Evolutionary conservation across 345 rosid species (phyloP), one percentile per base, ranked within the genome.

Genomic region (Noccaea caerulescens): DNA sequence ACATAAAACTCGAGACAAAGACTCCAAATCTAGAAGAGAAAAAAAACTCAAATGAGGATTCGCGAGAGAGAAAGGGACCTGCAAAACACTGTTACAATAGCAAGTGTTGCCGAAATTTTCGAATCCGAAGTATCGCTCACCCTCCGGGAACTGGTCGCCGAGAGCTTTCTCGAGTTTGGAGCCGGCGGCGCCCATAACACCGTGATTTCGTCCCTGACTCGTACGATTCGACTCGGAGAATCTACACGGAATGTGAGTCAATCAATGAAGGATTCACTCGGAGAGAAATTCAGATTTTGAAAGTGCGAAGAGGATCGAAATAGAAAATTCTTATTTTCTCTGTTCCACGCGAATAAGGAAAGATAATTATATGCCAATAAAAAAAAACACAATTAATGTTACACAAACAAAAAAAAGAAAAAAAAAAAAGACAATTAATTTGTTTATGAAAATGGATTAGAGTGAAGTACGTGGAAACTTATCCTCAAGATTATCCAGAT

Each of bases 51-150:
- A 16, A 47, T 16, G 20, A 47, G 27, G 10, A 18, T 14, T 47
- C 20, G 8, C 68, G 7, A 59, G 34, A 39, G 37, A 30, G 34
- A 32, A 11, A 32, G 14, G 23, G 51, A 94, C 99, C 99, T 94
- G 99, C 76, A 91, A 84, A 62, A 92, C 98, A 86, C 97, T 91
- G 80, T 94, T 94, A 66, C 99, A 94, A 80, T 94, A 94, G 69
- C 98, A 94, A 71, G 99, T 94, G 76, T 94, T 94, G 75, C 99
- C 99, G 78, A 91, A 94, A 80, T 94, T 94, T 86, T 94, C 99
- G 66, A 94, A 92, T 55, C 99, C 99, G 55, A 94, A 94, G 82
- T 91, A 94, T 12, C 98, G 92, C 75, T 94, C 98, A 53, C 99
- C 99, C 82, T 94, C 99, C 8, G 99, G 99, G 76, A 94, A 94